Evolutionary conservation across 768 basidiomycete species (phyloP).

Genomic region (Tricholoma bakamatsutake): DNA sequence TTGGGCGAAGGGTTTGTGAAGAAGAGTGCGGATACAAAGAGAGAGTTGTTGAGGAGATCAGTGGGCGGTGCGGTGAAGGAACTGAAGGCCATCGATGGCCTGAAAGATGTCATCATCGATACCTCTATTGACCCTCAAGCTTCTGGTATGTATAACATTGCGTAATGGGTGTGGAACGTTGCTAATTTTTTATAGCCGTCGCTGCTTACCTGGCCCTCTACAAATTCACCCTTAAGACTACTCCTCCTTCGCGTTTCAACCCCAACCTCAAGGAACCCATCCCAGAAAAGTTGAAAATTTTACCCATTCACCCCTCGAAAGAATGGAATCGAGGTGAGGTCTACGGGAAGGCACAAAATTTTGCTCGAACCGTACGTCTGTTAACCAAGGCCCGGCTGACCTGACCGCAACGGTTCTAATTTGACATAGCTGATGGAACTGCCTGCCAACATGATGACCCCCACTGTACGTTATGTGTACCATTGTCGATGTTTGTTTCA

Average conservation of each 20-base stretch:
- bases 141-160: slow-evolving; percentile 44
- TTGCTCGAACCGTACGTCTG: slow-evolving; percentile 62
- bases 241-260: slow-evolving; percentile 59
- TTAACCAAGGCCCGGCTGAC: not conserved
- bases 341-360: slow-evolving; percentile 75
- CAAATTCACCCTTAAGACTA: slow-evolving; percentile 76
- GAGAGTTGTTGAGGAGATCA: slow-evolving; percentile 67
- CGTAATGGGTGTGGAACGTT: not conserved
- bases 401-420: not conserved
- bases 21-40: slow-evolving; percentile 39
- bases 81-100: slow-evolving; percentile 53
- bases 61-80: slow-evolving; percentile 71
- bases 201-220: slow-evolving; percentile 72
- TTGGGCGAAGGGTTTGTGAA: slow-evolving; percentile 48
- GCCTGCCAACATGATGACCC: slow-evolving; percentile 83
- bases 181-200: slow-evolving; percentile 45
- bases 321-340: slow-evolving; percentile 71
- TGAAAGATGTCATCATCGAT: slow-evolving; percentile 60
- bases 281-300: slow-evolving; percentile 44
- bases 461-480: slow-evolving; percentile 45
- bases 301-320: slow-evolving; percentile 39
- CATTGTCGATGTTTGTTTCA: not conserved
- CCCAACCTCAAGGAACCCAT: slow-evolving; percentile 48
- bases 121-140: slow-evolving; percentile 67
- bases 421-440: slow-evolving; percentile 66